A percentile compares a stretch with the other conserved stretches of the same genome.
Conservation (phyloP, 2,329 filamentous ascomycete species). For the Fusarium newnesense region DNA sequence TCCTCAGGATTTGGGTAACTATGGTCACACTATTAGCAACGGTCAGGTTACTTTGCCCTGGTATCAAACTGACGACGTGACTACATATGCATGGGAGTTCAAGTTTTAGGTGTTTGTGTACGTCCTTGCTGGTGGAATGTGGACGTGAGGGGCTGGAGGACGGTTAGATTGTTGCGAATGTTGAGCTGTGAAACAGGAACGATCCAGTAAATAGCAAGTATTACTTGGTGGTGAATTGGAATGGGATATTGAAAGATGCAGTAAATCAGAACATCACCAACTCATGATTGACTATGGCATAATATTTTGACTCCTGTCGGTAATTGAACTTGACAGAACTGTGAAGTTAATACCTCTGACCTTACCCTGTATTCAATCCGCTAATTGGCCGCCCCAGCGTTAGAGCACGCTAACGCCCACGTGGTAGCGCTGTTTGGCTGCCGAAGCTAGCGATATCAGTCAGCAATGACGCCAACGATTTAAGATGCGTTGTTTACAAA, state of each 20-base stretch:
- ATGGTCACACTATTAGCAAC: background rate
- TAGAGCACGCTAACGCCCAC: background rate
- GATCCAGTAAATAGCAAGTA: background rate
- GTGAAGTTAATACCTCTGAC: background rate
- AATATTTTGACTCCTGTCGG: too few relatives aligned
- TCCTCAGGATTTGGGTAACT: background rate
- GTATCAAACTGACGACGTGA: background rate
- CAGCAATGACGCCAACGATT: slow-evolving; percentile 18
- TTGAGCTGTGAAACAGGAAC: background rate
- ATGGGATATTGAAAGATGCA: accelerated
- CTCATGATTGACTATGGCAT: accelerated
- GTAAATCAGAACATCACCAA: accelerated
- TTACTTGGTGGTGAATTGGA: background rate
- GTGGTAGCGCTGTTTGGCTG: background rate
- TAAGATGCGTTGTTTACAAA: background rate
- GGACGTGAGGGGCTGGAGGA: too few relatives aligned
- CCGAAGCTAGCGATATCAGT: background rate
- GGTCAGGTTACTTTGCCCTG: background rate
- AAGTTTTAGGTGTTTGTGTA: background rate
- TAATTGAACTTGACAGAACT: background rate
- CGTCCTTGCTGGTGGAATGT: too few relatives aligned
- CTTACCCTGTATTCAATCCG: background rate
- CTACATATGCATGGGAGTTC: background rate
- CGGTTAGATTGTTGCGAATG: background rate
- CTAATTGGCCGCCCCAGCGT: accelerated